Conservation (phyloP, 768 basidiomycete species). For the Amanita phalloides region DNA sequence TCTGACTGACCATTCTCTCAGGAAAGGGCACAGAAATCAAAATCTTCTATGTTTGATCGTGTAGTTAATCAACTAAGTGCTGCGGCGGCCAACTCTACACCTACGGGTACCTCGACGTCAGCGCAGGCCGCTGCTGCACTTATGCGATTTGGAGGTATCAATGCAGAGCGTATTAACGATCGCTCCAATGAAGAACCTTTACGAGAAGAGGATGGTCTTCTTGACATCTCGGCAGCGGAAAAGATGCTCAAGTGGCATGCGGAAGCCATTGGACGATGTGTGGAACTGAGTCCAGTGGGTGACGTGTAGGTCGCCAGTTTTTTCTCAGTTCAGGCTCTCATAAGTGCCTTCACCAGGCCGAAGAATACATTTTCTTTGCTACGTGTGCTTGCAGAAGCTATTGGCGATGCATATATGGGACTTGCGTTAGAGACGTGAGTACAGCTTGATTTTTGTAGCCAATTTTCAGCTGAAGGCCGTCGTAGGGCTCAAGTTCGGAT, state of each 20-base stretch:
- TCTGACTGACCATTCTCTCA: slow-evolving; percentile 12
- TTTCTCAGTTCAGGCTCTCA: background rate
- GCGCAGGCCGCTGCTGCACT: slow-evolving; percentile 83
- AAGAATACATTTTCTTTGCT: slow-evolving; percentile 83
- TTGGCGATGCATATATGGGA: slow-evolving; percentile 79
- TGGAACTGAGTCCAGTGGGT: slow-evolving; percentile 71
- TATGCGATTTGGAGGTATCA: slow-evolving; percentile 83
- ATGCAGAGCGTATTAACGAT: slow-evolving; percentile 38
- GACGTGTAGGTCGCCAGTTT: slow-evolving; percentile 61
- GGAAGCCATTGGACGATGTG: slow-evolving; percentile 89
- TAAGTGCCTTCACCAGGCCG: slow-evolving; percentile 37
- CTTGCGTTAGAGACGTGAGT: slow-evolving; percentile 86
- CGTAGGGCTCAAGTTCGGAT: slow-evolving; percentile 59
- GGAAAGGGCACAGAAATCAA: slow-evolving; percentile 58
- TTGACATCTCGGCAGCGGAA: slow-evolving; percentile 72
- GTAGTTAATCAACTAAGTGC: slow-evolving; percentile 85
- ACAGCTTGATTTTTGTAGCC: slow-evolving; percentile 15
- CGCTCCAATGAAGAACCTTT: slow-evolving; percentile 55
- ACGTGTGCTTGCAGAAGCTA: slow-evolving; percentile 76
- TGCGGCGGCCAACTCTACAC: slow-evolving; percentile 53
- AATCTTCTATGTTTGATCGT: slow-evolving; percentile 77
- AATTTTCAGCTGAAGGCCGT: slow-evolving; percentile 6
- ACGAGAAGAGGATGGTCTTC: slow-evolving; percentile 71
- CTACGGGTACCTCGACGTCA: slow-evolving; percentile 51
- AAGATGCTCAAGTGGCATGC: slow-evolving; percentile 97